Evolutionary conservation across 345 rosid species (phyloP).

Genomic region (Salix udensis): DNA sequence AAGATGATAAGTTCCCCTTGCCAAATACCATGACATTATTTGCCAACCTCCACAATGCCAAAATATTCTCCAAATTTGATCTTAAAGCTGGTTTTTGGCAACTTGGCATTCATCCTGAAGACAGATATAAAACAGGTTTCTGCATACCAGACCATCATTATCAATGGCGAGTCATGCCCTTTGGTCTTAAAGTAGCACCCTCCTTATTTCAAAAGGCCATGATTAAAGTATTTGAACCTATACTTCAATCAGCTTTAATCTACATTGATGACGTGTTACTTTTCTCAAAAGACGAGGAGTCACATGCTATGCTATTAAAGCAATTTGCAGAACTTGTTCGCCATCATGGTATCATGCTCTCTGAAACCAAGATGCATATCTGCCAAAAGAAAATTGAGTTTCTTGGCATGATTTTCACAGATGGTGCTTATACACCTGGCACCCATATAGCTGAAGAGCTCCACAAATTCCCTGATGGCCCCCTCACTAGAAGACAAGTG

Average conservation of each 20-base stretch:
- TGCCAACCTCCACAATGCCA: not conserved
- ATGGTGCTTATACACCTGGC: not conserved
- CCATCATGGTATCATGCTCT: not conserved
- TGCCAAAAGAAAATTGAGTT: not conserved
- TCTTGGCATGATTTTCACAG: not conserved
- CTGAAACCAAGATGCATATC: not conserved
- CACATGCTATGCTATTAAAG: not conserved
- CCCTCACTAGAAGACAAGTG: not conserved
- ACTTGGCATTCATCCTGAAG: too few species aligned
- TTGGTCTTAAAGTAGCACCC: not conserved
- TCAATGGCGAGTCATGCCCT: not conserved
- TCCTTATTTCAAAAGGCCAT: not conserved
- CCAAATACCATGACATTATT: not conserved
- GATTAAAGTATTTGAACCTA: not conserved
- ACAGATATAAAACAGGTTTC: too few species aligned
- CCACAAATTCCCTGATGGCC: not conserved
- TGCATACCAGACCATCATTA: too few species aligned
- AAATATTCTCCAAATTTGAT: not conserved
- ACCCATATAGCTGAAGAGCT: not conserved
- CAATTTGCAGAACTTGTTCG: not conserved
- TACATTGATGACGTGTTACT: not conserved
- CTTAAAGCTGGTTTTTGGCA: not conserved
- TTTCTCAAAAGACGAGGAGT: not conserved
- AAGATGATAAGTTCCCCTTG: not conserved
- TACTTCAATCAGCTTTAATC: not conserved